Evolutionary conservation across 1,284 basidiomycete genomes (phyloP).

Genomic region (Gastroboletus turbinatus): DNA sequence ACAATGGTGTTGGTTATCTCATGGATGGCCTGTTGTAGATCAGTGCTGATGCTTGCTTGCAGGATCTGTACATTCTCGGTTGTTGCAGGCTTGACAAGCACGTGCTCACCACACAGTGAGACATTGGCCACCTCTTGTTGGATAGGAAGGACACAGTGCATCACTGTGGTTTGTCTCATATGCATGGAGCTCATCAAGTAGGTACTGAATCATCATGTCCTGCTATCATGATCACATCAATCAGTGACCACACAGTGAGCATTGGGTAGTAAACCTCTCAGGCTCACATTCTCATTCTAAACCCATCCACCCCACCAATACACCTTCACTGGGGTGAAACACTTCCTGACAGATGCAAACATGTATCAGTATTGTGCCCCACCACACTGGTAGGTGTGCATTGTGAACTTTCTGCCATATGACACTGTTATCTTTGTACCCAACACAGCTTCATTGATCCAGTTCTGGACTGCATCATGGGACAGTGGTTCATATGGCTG

Average conservation of each 20-base stretch:
- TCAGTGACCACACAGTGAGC: not conserved
- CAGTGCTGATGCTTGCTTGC: not conserved
- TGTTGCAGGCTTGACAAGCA: not conserved
- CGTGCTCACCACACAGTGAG: not conserved
- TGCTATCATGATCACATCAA: not conserved
- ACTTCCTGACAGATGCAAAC: not conserved
- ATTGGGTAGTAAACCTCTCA: not conserved
- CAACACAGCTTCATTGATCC: not conserved
- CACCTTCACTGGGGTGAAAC: not conserved
- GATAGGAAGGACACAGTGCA: not conserved
- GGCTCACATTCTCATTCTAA: not conserved
- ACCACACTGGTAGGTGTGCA: not conserved
- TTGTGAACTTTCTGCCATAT: not conserved
- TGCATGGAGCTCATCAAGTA: not conserved
- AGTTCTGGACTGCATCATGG: not conserved
- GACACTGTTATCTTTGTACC: not conserved
- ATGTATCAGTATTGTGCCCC: not conserved
- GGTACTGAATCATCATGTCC: not conserved
- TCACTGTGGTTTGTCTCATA: not conserved
- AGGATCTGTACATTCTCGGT: not conserved
- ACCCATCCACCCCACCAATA: not conserved
- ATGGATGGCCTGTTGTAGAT: not conserved
- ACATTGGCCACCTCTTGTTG: not conserved
- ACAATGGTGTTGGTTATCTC: not conserved
- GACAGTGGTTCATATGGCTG: not conserved